A percentile compares a stretch with the other conserved stretches of the same genome.
phyloP scores from a whole-genome alignment of 345 rosid species.

The Salix koriyanagi region DNA sequence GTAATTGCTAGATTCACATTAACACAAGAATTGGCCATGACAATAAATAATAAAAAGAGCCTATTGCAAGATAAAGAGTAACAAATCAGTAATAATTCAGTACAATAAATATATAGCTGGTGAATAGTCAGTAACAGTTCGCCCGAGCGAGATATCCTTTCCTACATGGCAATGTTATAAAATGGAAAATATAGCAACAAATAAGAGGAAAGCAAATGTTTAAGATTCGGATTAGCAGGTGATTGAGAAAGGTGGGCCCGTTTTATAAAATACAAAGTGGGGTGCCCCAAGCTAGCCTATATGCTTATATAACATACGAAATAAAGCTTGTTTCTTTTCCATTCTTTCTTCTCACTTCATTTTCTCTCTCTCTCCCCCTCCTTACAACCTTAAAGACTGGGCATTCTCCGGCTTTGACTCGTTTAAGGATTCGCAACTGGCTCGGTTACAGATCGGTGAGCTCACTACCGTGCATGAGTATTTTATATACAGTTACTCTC shows the following conservation, averaged over 20 bases:
- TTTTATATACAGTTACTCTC: background rate
- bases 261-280: background rate
- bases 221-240: background rate
- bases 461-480: background rate
- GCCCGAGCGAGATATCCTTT: background rate
- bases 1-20: background rate
- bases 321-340: background rate
- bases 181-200: background rate
- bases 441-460: constrained; percentile 19
- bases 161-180: background rate
- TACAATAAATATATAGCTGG: background rate
- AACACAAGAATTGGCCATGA: background rate
- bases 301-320: background rate
- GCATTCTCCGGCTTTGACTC: constrained; percentile 16
- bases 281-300: constrained; percentile 1
- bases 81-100: background rate
- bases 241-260: background rate
- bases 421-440: background rate
- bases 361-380: background rate
- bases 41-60: background rate
- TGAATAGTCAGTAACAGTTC: background rate
- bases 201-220: background rate
- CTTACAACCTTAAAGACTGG: constrained; percentile 2
- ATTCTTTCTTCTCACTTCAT: background rate
- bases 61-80: background rate